These are phyloP conservation scores for Anastatica hierochuntica DNA, from an alignment of 345 rosid species.

Conservation along the genomic window DNA sequence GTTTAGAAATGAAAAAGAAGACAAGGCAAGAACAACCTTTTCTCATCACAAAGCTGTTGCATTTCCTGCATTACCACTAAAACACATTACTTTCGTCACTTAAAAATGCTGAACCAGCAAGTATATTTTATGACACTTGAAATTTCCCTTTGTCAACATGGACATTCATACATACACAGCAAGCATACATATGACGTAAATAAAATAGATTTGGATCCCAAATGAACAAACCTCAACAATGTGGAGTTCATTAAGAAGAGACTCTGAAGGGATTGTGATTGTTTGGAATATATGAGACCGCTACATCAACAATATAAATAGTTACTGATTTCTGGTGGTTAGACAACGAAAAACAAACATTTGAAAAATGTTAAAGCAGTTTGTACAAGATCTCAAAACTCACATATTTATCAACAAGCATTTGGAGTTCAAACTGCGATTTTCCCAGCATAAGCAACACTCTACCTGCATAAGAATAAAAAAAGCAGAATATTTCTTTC, in stretches of 20 bases:
- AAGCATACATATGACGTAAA: not conserved
- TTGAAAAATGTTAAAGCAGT: not conserved
- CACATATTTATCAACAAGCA: constrained; percentile 81
- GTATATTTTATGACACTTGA: not conserved
- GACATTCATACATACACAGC: not conserved
- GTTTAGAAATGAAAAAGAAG: constrained; percentile 1
- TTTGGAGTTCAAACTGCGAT: constrained; percentile 75
- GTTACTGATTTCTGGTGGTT: not conserved
- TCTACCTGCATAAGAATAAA: constrained; percentile 44
- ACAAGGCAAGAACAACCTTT: constrained; percentile 48
- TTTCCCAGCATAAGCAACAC: constrained; percentile 83
- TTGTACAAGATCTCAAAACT: constrained; percentile 25
- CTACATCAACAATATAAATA: constrained; percentile 35
- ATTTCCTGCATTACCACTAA: constrained; percentile 64
- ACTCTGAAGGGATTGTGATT: constrained; percentile 82
- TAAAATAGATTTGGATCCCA: constrained; percentile 6
- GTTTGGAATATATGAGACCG: constrained; percentile 76
- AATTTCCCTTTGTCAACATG: not conserved
- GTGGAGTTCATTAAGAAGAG: constrained; percentile 92
- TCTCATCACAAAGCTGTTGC: constrained; percentile 90
- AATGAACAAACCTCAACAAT: constrained; percentile 79
- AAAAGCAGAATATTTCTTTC: not conserved
- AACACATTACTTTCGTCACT: constrained; percentile 1
- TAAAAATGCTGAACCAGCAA: not conserved
- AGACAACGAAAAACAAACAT: not conserved